phyloP scores from a whole-genome alignment of 1,284 basidiomycete species.

The Coriolopsis trogii region DNA sequence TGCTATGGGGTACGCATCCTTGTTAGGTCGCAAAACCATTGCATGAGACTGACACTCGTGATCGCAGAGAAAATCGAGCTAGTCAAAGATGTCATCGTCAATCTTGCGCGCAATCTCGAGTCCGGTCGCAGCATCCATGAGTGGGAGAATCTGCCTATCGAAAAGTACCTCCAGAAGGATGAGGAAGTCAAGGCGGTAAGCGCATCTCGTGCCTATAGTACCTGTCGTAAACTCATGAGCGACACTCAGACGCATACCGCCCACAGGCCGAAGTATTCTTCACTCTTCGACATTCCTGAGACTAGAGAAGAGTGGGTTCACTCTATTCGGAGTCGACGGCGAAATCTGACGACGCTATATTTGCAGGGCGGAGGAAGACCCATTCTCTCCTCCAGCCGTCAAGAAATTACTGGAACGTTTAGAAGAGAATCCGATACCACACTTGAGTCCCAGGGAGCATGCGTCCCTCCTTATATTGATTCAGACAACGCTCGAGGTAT shows the following conservation, averaged over 20 bases:
- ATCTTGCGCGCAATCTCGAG: constrained; percentile 52
- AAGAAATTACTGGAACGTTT: constrained; percentile 65
- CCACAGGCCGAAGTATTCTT: constrained; percentile 42
- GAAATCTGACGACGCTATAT: background rate
- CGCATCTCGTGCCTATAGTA: background rate
- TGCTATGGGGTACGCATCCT: constrained; percentile 77
- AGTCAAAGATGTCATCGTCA: constrained; percentile 80
- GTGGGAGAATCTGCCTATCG: constrained; percentile 54
- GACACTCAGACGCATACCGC: constrained; percentile 18
- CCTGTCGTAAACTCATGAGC: constrained; percentile 18
- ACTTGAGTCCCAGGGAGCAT: constrained; percentile 77
- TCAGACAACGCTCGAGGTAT: constrained; percentile 85
- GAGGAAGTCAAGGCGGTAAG: constrained; percentile 29
- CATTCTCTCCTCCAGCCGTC: constrained; percentile 66
- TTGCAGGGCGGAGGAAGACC: constrained; percentile 49
- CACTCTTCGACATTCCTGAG: constrained; percentile 46
- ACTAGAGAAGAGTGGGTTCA: constrained; percentile 44
- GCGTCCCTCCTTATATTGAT: constrained; percentile 80
- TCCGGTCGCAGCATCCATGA: constrained; percentile 34
- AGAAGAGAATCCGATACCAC: constrained; percentile 64
- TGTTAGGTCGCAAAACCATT: background rate
- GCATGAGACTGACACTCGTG: background rate
- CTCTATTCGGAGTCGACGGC: background rate
- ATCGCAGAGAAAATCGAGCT: constrained; percentile 77
- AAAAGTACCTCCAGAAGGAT: constrained; percentile 53